Percentiles rank a stretch among this genome's conserved stretches.
Conservation (phyloP, 2,329 filamentous ascomycete species). For the Neopestalotiopsis sp. region DNA sequence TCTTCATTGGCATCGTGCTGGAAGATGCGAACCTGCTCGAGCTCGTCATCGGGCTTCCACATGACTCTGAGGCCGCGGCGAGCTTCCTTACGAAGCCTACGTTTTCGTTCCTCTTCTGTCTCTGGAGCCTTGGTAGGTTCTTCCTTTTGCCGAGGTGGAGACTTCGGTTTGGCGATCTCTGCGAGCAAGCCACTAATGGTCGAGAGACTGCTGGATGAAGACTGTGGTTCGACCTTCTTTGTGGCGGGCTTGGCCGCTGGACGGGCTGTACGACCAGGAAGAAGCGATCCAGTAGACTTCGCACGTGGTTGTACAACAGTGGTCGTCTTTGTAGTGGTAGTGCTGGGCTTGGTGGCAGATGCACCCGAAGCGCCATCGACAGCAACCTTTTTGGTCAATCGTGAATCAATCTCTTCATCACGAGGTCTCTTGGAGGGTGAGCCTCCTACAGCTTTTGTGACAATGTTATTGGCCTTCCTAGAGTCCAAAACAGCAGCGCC, state of each 20-base stretch:
- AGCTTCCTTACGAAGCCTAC: conserved; percentile 74
- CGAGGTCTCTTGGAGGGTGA: conserved; percentile 21
- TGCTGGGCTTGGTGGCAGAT: conserved; percentile 34
- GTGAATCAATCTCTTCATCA: conserved; percentile 22
- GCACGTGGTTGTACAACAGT: conserved; percentile 27
- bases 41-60: conserved; percentile 71
- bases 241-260: conserved; percentile 46
- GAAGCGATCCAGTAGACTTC: conserved; percentile 37
- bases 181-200: conserved; percentile 62
- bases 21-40: conserved; percentile 73
- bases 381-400: conserved; percentile 27
- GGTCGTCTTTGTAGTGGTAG: conserved; percentile 23
- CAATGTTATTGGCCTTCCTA: conserved; percentile 10
- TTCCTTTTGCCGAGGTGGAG: conserved; percentile 46
- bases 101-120: conserved; percentile 70
- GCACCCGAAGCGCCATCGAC: conserved; percentile 34
- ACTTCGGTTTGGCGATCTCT: conserved; percentile 57
- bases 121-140: conserved; percentile 60
- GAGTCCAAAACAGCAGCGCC: neutral
- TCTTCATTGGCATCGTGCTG: conserved; percentile 76
- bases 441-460: conserved; percentile 5
- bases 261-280: conserved; percentile 55
- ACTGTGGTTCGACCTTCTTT: conserved; percentile 44
- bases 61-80: conserved; percentile 72
- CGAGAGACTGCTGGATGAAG: conserved; percentile 45